Evolutionary conservation across 306 rosid species (phyloP), one percentile per base, ranked within the genome.

Genomic region (Astragalus glycyphyllos): DNA sequence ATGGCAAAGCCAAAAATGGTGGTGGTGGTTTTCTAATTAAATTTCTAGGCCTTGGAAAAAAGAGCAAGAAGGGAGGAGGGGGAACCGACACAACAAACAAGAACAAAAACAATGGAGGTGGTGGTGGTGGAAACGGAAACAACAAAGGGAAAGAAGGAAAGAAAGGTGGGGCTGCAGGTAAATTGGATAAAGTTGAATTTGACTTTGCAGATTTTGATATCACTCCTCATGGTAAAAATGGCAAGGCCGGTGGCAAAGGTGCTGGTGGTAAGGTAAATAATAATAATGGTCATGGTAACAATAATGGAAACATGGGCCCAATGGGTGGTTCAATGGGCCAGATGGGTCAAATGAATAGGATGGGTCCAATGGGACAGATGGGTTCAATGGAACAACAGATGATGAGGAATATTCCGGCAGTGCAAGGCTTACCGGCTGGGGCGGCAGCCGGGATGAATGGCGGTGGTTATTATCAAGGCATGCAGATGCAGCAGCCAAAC

Each of bases 371-470:
- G 82, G 73, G 47, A 1, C 84, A 68, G 14, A 84, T 84, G 86
- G 86, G 67, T 4, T 58, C 64, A 47, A 75, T 84, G 88, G 86
- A 60, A 4, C 86, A 73, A 26, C 31, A 26, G 31, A 26, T 20
- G 1, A 85, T 84, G 88, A 86, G 90, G 50, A 85, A 76, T 68
- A 45, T 80, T 14, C 87, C 96, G 26, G 96, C 97, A 0, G 95
- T 91, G 7, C 99, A 82, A 76, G 99, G 97, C 4, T 73, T 89
- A 47, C 97, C 97, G 7, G 94, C 96, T 0, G 71, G 32, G 16
- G 50, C 68, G 0, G 50, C 77, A 6, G 77, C 86, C 0, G 83
- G 87, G 44, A 83, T 91, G 90, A 87, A 75, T 12, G 78, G 84
- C 6, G 90, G 96, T 9, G 90, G 96, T 4, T 90, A 89, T 46